phyloP scores from a whole-genome alignment of 2,329 filamentous ascomycete genomes.

The Neodidymelliopsis sp. region DNA sequence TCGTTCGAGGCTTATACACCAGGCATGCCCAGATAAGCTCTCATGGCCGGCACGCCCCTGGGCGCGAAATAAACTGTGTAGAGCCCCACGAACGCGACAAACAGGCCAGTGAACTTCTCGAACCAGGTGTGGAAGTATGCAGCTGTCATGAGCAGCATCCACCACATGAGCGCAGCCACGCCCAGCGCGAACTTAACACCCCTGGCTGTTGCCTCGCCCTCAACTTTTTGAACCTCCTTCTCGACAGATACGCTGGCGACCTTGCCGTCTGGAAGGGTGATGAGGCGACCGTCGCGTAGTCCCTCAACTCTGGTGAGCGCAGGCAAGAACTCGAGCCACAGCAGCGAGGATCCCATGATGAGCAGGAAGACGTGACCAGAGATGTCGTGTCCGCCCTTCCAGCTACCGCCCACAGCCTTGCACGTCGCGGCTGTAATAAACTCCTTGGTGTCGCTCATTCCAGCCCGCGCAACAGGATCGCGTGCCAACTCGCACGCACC shows the following conservation, averaged over 20 bases:
- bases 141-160: conserved; percentile 99
- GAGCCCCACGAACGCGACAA: conserved; percentile 56
- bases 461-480: conserved; percentile 57
- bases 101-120: conserved; percentile 74
- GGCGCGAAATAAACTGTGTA: conserved; percentile 59
- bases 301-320: conserved; percentile 60
- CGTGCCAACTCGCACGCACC: conserved; percentile 76
- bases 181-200: conserved; percentile 62
- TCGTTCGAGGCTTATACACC: conserved; percentile 41
- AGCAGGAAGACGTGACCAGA: conserved; percentile 94
- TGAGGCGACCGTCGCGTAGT: conserved; percentile 67
- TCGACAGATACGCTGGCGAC: conserved; percentile 57
- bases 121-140: conserved; percentile 99
- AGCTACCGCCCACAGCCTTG: conserved; percentile 80
- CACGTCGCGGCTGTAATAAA: conserved; percentile 80
- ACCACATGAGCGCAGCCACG: conserved; percentile 77
- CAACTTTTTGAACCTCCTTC: conserved; percentile 51
- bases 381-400: conserved; percentile 96
- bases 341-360: conserved; percentile 80
- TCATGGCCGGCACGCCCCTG: conserved; percentile 52
- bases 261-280: conserved; percentile 72
- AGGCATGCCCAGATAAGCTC: conserved; percentile 57
- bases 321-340: conserved; percentile 80
- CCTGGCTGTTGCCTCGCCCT: conserved; percentile 50
- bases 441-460: conserved; percentile 54